These are phyloP conservation scores for Suillus variegatus DNA, from an alignment of 768 basidiomycete species.

Conservation along the genomic window DNA sequence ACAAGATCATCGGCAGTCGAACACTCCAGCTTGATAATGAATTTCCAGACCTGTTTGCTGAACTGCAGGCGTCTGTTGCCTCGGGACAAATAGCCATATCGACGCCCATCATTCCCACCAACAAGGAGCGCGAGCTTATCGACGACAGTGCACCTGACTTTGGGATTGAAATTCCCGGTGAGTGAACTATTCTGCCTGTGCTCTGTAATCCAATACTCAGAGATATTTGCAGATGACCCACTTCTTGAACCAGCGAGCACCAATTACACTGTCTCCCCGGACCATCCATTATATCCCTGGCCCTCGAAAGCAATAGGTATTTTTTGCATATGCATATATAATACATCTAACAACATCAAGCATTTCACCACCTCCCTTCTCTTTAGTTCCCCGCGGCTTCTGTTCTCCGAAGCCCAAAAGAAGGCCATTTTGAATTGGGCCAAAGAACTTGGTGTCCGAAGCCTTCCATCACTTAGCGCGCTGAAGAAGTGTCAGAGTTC, in stretches of 20 bases:
- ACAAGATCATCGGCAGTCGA: too few species aligned
- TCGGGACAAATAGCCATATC: not conserved
- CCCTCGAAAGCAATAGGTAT: too few species aligned
- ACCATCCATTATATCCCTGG: too few species aligned
- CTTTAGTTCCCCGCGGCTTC: constrained; percentile 29
- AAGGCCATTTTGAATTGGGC: constrained; percentile 31
- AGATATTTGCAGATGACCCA: too few species aligned
- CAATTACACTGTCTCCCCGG: too few species aligned
- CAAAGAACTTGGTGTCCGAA: constrained; percentile 22
- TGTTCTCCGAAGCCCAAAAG: constrained; percentile 29
- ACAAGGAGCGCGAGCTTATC: not conserved
- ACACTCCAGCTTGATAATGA: too few species aligned
- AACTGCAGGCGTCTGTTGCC: too few species aligned
- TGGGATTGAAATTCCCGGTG: constrained; percentile 1
- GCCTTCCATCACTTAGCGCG: constrained; percentile 23
- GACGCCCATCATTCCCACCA: not conserved
- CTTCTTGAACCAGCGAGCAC: too few species aligned
- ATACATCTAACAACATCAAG: constrained; percentile 8
- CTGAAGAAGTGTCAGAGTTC: constrained; percentile 9
- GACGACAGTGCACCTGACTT: not conserved
- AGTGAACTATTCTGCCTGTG: not conserved
- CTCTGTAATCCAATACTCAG: not conserved
- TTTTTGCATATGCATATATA: too few species aligned
- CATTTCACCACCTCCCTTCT: constrained; percentile 27
- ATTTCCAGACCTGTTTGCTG: too few species aligned